phyloP scores from a whole-genome alignment of 768 basidiomycete genomes.

The Suillus lakei region DNA sequence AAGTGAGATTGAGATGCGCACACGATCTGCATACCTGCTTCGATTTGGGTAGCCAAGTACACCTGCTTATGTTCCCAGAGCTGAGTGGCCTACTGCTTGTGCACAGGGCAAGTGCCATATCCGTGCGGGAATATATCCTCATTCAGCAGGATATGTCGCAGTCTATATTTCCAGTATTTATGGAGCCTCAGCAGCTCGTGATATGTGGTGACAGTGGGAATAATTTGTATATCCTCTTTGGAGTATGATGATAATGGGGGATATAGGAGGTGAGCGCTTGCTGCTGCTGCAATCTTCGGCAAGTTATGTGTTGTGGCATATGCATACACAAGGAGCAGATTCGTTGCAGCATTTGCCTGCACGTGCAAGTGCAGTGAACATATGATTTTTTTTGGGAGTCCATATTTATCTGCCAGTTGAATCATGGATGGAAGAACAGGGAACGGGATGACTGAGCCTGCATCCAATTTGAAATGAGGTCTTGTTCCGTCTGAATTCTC shows the following conservation, averaged over 20 bases:
- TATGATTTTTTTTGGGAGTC: no score
- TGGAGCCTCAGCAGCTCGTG: no score
- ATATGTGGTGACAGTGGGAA: no score
- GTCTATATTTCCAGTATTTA: conserved; percentile 53
- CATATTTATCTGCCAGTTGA: no score
- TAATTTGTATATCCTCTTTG: no score
- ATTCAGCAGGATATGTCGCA: conserved; percentile 55
- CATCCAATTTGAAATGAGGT: no score
- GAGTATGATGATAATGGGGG: conserved; percentile 61
- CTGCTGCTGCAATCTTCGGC: conserved; percentile 53
- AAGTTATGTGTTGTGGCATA: conserved; percentile 53
- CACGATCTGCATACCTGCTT: conserved; percentile 49
- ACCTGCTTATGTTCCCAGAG: conserved; percentile 58
- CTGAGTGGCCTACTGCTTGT: conserved; percentile 47
- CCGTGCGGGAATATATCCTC: conserved; percentile 77
- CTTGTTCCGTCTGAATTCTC: no score
- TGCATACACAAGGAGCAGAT: conserved; percentile 64
- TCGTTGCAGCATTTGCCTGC: conserved; percentile 58
- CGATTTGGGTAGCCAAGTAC: conserved; percentile 49
- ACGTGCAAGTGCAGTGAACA: no score
- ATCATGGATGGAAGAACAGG: no score
- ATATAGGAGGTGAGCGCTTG: conserved; percentile 61
- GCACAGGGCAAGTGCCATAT: conserved; percentile 62
- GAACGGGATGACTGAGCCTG: no score
- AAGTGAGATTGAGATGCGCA: conserved; percentile 5